phyloP scores from a whole-genome alignment of 140 eudicot genomes.

The Anethum foeniculum region DNA sequence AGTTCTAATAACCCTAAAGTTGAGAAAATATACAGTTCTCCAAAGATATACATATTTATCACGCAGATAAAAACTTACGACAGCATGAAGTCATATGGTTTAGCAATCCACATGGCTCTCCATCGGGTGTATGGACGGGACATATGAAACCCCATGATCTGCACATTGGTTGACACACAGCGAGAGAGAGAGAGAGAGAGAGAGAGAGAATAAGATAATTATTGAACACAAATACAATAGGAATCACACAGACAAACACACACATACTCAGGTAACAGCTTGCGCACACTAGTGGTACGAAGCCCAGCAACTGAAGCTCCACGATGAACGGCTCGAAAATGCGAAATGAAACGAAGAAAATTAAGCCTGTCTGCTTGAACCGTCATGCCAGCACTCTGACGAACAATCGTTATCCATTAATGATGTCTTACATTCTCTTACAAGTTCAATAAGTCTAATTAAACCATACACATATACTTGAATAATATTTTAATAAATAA shows the following conservation, averaged over 20 bases:
- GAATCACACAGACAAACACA: neutral
- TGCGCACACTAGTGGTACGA: constrained; percentile 93
- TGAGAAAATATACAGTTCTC: neutral
- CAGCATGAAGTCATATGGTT: constrained; percentile 77
- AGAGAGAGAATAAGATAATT: neutral
- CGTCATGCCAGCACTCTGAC: constrained; percentile 82
- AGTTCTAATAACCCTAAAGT: neutral
- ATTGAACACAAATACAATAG: neutral
- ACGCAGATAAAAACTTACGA: constrained; percentile 44
- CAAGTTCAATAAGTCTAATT: neutral
- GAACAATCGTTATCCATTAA: constrained; percentile 4
- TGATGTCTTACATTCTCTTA: neutral
- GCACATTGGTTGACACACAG: constrained; percentile 8
- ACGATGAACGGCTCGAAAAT: constrained; percentile 94
- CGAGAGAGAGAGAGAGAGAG: neutral
- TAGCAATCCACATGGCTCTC: constrained; percentile 90
- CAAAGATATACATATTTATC: neutral
- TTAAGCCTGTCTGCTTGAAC: constrained; percentile 86
- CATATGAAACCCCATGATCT: constrained; percentile 98
- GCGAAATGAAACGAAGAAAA: constrained; percentile 75
- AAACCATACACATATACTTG: neutral
- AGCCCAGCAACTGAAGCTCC: constrained; percentile 93
- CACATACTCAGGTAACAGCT: constrained; percentile 94
- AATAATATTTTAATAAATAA: neutral
- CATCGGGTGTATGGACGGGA: constrained; percentile 99